Percentiles rank a stretch among this genome's conserved stretches.
phyloP scores from a whole-genome alignment of 306 rosid species.

The Cyclanthera cordifolia region DNA sequence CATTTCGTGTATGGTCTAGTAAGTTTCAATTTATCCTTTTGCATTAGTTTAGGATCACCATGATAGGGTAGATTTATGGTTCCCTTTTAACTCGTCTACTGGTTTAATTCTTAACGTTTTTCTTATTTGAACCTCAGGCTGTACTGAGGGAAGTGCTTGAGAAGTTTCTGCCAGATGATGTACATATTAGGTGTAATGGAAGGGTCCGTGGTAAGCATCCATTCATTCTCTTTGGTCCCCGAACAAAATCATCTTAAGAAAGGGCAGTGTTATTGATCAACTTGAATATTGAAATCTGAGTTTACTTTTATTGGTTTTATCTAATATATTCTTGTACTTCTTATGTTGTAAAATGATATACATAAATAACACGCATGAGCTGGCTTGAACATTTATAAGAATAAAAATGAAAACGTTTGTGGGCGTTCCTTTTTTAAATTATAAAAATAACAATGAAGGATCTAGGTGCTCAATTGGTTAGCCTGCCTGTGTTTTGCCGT shows the following conservation, averaged over 20 bases:
- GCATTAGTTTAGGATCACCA: neutral
- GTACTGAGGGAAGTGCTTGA: constrained; percentile 75
- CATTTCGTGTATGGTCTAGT: neutral
- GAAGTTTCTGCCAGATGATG: constrained; percentile 72
- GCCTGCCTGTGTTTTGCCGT: neutral
- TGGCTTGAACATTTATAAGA: neutral
- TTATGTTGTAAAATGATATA: neutral
- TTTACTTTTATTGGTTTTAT: neutral
- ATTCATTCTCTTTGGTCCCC: neutral
- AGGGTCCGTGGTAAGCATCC: constrained; percentile 70
- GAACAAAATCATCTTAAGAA: neutral
- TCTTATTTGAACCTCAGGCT: constrained; percentile 39
- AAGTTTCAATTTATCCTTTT: neutral
- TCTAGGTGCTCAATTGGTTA: neutral
- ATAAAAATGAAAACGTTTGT: too few relatives aligned
- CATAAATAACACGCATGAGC: too few relatives aligned
- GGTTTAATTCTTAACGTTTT: neutral
- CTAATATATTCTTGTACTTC: neutral
- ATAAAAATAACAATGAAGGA: neutral
- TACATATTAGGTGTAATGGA: constrained; percentile 67
- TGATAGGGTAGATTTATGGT: neutral
- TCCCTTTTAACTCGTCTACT: too few relatives aligned
- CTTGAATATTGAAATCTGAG: neutral
- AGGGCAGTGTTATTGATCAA: neutral
- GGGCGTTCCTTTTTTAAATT: too few relatives aligned